Percentiles rank a stretch among this genome's conserved stretches.
Conservation (phyloP, 768 basidiomycete genomes). For the Scleroderma citrinum region DNA sequence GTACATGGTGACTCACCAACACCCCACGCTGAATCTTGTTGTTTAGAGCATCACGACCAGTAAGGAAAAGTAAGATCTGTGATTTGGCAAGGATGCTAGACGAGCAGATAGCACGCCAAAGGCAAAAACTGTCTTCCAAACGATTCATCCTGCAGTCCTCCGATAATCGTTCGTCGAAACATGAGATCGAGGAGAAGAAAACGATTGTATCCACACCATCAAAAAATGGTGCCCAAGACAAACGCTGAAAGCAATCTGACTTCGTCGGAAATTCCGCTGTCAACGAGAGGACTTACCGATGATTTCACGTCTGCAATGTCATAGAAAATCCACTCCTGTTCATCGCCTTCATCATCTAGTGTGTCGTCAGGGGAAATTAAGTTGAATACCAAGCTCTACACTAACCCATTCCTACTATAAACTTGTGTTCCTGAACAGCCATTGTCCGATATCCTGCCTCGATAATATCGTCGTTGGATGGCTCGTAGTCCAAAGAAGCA, state of each 20-base stretch:
- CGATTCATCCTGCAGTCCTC: conserved; percentile 69
- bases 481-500: conserved; percentile 53
- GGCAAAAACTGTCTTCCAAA: conserved; percentile 66
- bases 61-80: conserved; percentile 50
- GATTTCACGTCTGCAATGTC: conserved; percentile 76
- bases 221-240: conserved; percentile 77
- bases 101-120: conserved; percentile 69
- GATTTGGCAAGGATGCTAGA: conserved; percentile 59
- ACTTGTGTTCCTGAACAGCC: conserved; percentile 73
- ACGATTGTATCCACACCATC: conserved; percentile 82
- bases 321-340: conserved; percentile 74
- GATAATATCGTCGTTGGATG: conserved; percentile 71
- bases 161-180: conserved; percentile 74
- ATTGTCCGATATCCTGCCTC: conserved; percentile 73
- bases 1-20: conserved; percentile 59
- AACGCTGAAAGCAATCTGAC: conserved; percentile 38
- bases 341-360: conserved; percentile 51
- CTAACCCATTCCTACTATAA: conserved; percentile 61
- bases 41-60: conserved; percentile 68
- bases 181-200: conserved; percentile 67
- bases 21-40: conserved; percentile 66
- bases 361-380: background rate
- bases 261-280: too few species aligned
- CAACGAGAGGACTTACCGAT: conserved; percentile 42
- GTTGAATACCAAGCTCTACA: background rate